Evolutionary conservation across 2,329 filamentous ascomycete genomes (phyloP).

Genomic region (Phyllosticta citrichinensis): DNA sequence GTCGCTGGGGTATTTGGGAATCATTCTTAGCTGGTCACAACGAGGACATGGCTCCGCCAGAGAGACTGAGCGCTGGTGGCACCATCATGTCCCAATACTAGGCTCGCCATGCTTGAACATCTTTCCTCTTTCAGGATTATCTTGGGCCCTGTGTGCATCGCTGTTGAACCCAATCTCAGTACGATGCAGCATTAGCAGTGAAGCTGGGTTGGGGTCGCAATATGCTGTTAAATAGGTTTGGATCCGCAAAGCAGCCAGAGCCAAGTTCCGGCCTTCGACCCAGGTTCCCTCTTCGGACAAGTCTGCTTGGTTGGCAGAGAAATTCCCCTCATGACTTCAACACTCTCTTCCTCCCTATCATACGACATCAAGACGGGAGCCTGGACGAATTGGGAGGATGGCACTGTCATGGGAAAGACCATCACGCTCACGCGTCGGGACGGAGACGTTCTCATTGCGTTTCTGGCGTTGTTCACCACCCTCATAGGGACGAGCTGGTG

Average conservation of each 20-base stretch:
- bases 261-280: background rate
- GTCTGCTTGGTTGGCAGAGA: background rate
- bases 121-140: background rate
- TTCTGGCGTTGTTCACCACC: slow-evolving; percentile 24
- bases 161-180: background rate
- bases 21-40: too few species aligned
- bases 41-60: background rate
- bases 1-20: background rate
- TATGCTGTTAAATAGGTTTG: background rate
- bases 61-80: background rate
- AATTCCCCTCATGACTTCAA: background rate
- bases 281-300: background rate
- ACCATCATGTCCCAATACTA: background rate
- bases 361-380: slow-evolving; percentile 17
- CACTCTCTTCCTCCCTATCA: background rate
- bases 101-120: background rate
- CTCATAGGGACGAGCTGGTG: slow-evolving; percentile 16
- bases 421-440: slow-evolving; percentile 21
- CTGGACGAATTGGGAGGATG: slow-evolving; percentile 26
- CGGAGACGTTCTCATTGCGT: slow-evolving; percentile 26
- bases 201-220: background rate
- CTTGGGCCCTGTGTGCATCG: background rate
- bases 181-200: background rate
- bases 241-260: background rate
- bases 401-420: slow-evolving; percentile 22